Evolutionary conservation across 768 basidiomycete genomes (phyloP), one percentile per base, ranked within the genome.

Genomic region (Imleria badia): DNA sequence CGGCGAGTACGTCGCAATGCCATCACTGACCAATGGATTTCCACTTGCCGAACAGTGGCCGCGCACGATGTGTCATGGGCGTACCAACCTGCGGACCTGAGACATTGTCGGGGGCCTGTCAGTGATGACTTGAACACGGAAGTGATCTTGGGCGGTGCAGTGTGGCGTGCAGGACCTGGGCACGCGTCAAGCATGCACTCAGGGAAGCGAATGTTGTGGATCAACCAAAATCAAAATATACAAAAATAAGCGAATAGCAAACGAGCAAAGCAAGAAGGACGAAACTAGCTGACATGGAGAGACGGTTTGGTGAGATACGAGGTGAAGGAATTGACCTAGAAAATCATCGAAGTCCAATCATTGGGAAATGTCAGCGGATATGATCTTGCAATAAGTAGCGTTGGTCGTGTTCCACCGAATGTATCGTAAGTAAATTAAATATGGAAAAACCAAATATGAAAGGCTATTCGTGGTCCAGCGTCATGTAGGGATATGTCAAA

Each of bases 401-500:
- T 45, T 33, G 57, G 39, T 56, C 54, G 42, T 50, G 47, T 52
- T 43, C 48, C 61, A 52, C 30, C 49, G 41, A 53, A 34, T 46
- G 39, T 59, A 52, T 57, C 52, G 26, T 58, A 56, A 59, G 53
- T 46, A 56, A 59, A 54, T 59, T 52, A 57, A 56, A 55, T 43
- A 36, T 20, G 42, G 53, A 54, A 50, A 56, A 59, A 60, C 56
- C 59, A 46, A 56, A 49, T 30, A 58, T 55, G 47, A 55, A 49
- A 33, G 36, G 38, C 48, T 67, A 64, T 48, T 72, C 69, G 50
- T 80, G 76, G 62, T 84, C 81, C 51, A 81, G 66, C 26, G 69
- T 72, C 68, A 80, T 76, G 63, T 85, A 85, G 20, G 86, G 84
- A 65, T 85, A 84, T 55, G 78, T 73, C 57, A 85, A 74, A 60